phyloP scores from a whole-genome alignment of 176 grass and related monocot genomes.

The Luzula sylvatica region DNA sequence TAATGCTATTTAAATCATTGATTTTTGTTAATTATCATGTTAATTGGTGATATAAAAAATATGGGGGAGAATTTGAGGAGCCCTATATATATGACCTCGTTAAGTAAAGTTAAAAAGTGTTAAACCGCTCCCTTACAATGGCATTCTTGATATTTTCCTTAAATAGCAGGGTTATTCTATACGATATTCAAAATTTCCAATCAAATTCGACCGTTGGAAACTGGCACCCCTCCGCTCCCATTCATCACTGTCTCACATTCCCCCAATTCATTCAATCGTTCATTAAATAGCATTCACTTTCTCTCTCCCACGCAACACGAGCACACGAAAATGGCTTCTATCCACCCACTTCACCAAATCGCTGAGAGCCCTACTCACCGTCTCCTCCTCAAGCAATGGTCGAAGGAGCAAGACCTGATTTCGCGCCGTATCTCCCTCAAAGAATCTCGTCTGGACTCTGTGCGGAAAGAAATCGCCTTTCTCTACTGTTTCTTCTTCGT shows the following conservation, averaged over 20 bases:
- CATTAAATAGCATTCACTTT: no score
- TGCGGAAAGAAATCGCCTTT: conserved; percentile 54
- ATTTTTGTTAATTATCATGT: no score
- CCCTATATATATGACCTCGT: no score
- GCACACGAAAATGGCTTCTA: conserved; percentile 12
- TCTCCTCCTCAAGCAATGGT: conserved; percentile 87
- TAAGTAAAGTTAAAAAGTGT: no score
- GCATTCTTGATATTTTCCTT: neutral
- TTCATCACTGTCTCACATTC: neutral
- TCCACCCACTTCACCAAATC: conserved; percentile 75
- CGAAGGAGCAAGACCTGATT: conserved; percentile 79
- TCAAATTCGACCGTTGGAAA: conserved; percentile 15
- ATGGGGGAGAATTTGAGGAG: no score
- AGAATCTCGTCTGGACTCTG: conserved; percentile 59
- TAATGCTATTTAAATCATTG: no score
- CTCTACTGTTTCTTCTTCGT: conserved; percentile 84
- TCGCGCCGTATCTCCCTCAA: conserved; percentile 62
- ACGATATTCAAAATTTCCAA: neutral
- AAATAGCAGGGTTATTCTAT: neutral
- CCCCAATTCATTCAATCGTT: no score
- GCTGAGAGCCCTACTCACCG: conserved; percentile 58
- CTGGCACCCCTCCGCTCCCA: conserved; percentile 5
- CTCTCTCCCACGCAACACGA: neutral
- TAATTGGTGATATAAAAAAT: no score
- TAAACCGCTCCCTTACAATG: neutral